Percentiles rank a stretch among this genome's conserved stretches.
phyloP scores from a whole-genome alignment of 78 protist genomes.

The Pelomyxa schiedti region DNA sequence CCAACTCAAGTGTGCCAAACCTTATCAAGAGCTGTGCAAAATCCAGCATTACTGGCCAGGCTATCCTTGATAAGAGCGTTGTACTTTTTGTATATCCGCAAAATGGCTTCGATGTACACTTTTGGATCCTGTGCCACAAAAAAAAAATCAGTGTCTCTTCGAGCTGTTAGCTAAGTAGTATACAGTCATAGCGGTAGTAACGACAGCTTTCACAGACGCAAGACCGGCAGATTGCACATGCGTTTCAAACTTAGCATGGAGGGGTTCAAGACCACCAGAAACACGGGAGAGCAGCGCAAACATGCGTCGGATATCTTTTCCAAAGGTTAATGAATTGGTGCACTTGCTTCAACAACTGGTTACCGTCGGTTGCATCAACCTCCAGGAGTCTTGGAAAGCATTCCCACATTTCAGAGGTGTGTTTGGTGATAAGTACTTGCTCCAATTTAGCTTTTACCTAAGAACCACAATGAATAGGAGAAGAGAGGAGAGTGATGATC shows the following conservation, averaged over 20 bases:
- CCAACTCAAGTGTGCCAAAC: too few relatives aligned
- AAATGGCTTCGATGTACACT: conserved; percentile 48
- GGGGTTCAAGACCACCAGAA: conserved; percentile 47
- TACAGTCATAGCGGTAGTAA: conserved; percentile 12
- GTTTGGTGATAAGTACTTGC: conserved; percentile 42
- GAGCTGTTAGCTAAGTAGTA: not conserved
- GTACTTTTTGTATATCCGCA: conserved; percentile 46
- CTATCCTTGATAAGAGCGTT: conserved; percentile 51
- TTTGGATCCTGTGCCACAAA: conserved; percentile 41
- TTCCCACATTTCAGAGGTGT: conserved; percentile 26
- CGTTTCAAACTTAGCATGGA: conserved; percentile 43
- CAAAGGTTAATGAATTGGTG: too few relatives aligned
- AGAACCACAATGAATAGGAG: too few relatives aligned
- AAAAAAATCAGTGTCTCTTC: too few relatives aligned
- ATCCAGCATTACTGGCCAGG: conserved; percentile 48
- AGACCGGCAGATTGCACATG: conserved; percentile 56
- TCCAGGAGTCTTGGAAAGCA: conserved; percentile 36
- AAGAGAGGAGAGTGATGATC: too few relatives aligned
- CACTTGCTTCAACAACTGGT: too few relatives aligned
- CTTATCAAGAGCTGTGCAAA: conserved; percentile 44
- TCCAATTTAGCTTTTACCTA: conserved; percentile 24
- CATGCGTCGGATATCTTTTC: conserved; percentile 49
- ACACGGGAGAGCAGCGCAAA: conserved; percentile 51
- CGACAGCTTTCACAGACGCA: conserved; percentile 34
- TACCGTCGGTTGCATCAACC: conserved; percentile 11